Conservation (phyloP, 1,284 basidiomycete species). For the Paramarasmius palmivorus region DNA sequence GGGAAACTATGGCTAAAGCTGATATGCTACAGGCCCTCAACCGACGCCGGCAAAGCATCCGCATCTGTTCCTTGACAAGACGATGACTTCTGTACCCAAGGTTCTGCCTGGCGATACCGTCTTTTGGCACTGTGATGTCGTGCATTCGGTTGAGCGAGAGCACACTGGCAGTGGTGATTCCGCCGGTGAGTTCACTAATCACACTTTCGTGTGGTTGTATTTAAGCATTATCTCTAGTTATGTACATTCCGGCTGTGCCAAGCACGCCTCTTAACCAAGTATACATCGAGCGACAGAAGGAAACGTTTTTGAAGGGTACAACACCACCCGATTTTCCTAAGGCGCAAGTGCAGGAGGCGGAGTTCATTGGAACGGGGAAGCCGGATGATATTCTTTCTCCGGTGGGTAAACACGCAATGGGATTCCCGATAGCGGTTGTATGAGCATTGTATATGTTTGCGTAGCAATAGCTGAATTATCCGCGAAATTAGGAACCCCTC, state of each 20-base stretch:
- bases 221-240: slow-evolving; percentile 37
- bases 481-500: too few relatives aligned
- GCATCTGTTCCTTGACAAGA: slow-evolving; percentile 66
- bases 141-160: slow-evolving; percentile 78
- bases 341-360: slow-evolving; percentile 50
- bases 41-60: slow-evolving; percentile 59
- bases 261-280: slow-evolving; percentile 61
- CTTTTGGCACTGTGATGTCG: slow-evolving; percentile 86
- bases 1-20: background rate
- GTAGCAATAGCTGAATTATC: too few relatives aligned
- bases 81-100: slow-evolving; percentile 75
- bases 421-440: slow-evolving; percentile 30
- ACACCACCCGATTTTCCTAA: slow-evolving; percentile 78
- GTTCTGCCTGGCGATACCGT: slow-evolving; percentile 83
- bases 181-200: slow-evolving; percentile 61
- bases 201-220: too few relatives aligned
- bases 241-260: slow-evolving; percentile 85
- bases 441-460: slow-evolving; percentile 1
- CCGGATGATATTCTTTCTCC: slow-evolving; percentile 47
- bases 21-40: slow-evolving; percentile 40
- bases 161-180: slow-evolving; percentile 74
- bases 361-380: slow-evolving; percentile 51
- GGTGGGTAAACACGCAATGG: slow-evolving; percentile 58
- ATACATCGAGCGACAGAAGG: slow-evolving; percentile 66
- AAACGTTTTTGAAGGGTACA: slow-evolving; percentile 56